phyloP scores from a whole-genome alignment of 352 stramenopile genomes.

The Phytophthora kernoviae region DNA sequence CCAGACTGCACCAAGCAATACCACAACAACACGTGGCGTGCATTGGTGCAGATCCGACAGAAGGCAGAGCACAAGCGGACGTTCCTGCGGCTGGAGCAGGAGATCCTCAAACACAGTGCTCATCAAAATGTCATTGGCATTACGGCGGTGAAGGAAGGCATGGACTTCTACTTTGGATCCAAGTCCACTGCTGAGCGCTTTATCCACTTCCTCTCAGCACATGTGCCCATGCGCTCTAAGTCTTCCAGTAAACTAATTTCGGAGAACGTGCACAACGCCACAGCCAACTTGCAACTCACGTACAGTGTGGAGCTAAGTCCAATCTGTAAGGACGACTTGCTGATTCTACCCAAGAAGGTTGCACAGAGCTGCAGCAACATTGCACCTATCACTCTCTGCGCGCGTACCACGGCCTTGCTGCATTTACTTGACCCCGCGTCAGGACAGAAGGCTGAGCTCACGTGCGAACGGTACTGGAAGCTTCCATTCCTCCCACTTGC shows the following conservation, averaged over 20 bases:
- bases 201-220: constrained; percentile 59
- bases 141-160: constrained; percentile 64
- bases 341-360: constrained; percentile 63
- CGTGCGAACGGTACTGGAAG: constrained; percentile 77
- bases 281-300: constrained; percentile 69
- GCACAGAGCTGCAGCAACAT: constrained; percentile 72
- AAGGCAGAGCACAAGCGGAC: constrained; percentile 80
- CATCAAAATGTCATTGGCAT: constrained; percentile 70
- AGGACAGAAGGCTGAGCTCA: constrained; percentile 56
- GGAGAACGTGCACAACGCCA: constrained; percentile 68
- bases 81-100: constrained; percentile 71
- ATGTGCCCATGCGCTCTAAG: constrained; percentile 76
- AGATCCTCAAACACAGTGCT: constrained; percentile 79
- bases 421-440: constrained; percentile 70
- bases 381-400: constrained; percentile 59
- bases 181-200: constrained; percentile 65
- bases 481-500: constrained; percentile 62
- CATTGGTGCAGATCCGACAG: constrained; percentile 79
- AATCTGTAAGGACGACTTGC: constrained; percentile 79
- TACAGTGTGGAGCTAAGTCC: constrained; percentile 74
- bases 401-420: constrained; percentile 64
- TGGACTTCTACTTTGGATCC: constrained; percentile 82
- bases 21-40: constrained; percentile 69
- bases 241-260: constrained; percentile 77
- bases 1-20: constrained; percentile 76